phyloP scores from a whole-genome alignment of 345 rosid genomes.

The Nasturtium officinale region DNA sequence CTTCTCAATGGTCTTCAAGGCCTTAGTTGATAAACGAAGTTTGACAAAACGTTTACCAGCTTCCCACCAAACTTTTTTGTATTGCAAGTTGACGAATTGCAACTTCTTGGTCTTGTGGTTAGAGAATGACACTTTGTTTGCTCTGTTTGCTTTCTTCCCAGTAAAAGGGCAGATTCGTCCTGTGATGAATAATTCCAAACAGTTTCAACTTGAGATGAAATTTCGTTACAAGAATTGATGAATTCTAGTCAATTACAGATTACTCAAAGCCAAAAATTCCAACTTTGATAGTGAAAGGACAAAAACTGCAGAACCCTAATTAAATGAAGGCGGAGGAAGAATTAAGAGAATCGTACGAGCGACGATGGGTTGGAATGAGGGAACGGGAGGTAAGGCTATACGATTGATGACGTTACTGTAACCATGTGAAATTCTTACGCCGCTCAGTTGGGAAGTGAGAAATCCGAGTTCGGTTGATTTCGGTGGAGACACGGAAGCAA shows the following conservation, averaged over 20 bases:
- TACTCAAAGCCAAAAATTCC: neutral
- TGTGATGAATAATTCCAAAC: constrained; percentile 27
- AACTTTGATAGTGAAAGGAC: constrained; percentile 1
- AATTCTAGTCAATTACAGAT: neutral
- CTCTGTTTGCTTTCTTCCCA: constrained; percentile 88
- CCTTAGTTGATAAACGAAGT: constrained; percentile 72
- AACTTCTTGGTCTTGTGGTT: constrained; percentile 89
- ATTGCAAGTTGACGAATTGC: constrained; percentile 90
- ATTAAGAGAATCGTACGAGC: constrained; percentile 10
- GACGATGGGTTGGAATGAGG: neutral
- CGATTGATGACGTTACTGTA: constrained; percentile 1
- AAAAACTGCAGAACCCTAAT: neutral
- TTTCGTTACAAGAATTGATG: neutral
- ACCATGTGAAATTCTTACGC: constrained; percentile 20
- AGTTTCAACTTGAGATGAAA: neutral
- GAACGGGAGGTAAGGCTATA: neutral
- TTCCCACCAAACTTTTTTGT: constrained; percentile 95
- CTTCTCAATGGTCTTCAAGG: constrained; percentile 80
- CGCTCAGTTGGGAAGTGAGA: constrained; percentile 8
- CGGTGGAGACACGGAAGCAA: neutral
- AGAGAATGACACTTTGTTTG: constrained; percentile 87
- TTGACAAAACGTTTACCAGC: constrained; percentile 76
- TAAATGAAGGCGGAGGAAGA: neutral
- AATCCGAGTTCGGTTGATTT: neutral
- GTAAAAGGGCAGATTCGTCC: constrained; percentile 91